phyloP scores from a whole-genome alignment of 106 monocot species.

The Chionographis japonica region DNA sequence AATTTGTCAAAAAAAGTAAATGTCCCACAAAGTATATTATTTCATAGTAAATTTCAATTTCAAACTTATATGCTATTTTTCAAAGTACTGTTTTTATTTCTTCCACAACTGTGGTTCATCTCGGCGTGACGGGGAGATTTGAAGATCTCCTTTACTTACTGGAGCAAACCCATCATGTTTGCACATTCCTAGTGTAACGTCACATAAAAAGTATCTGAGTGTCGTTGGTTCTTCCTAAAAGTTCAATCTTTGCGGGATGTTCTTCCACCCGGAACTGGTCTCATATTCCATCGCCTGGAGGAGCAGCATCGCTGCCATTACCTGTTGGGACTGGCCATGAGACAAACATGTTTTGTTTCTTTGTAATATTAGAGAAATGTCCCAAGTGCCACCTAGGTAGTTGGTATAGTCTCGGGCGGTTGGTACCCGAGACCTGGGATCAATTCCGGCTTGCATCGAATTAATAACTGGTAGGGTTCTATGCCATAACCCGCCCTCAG shows the following conservation, averaged over 20 bases:
- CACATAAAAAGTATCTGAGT: conserved; percentile 20
- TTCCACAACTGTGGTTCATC: neutral
- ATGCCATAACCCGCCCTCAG: too few species aligned
- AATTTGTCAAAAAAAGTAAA: too few species aligned
- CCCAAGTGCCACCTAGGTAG: too few species aligned
- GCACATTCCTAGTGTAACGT: conserved; percentile 43
- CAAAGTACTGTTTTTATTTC: too few species aligned
- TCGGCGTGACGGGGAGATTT: conserved; percentile 1
- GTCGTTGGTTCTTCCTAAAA: conserved; percentile 31
- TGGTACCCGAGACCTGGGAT: too few species aligned
- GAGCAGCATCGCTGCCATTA: conserved; percentile 35
- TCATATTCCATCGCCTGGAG: conserved; percentile 58
- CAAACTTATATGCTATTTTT: too few species aligned
- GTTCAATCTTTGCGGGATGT: conserved; percentile 1
- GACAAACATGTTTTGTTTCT: conserved; percentile 13
- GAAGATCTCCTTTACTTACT: conserved; percentile 13
- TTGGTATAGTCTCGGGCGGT: too few species aligned
- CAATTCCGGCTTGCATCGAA: too few species aligned
- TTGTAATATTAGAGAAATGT: too few species aligned
- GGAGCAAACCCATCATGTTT: conserved; percentile 42
- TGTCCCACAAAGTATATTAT: too few species aligned
- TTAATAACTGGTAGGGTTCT: too few species aligned
- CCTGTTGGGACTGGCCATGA: conserved; percentile 54
- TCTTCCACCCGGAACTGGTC: conserved; percentile 16
- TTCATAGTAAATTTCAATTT: too few species aligned